Conservation (phyloP, 2,329 filamentous ascomycete genomes). For the Dactylellina sp. region DNA sequence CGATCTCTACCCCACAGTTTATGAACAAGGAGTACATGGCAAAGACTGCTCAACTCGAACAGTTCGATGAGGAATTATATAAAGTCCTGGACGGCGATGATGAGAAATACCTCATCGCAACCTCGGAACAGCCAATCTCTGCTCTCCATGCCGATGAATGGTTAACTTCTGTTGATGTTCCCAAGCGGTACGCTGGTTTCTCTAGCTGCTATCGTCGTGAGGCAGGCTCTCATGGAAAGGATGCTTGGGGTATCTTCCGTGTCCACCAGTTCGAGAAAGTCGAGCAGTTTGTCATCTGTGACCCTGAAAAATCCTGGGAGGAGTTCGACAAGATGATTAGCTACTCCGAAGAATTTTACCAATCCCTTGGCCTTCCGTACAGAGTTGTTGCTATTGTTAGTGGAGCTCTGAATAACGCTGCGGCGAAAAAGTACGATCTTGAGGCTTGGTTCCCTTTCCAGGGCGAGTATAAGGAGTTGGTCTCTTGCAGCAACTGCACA, state of each 20-base stretch:
- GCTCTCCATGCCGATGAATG: constrained; percentile 94
- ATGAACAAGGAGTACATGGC: constrained; percentile 97
- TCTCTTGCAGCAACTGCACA: constrained; percentile 97
- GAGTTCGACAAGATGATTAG: constrained; percentile 93
- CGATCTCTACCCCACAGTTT: constrained; percentile 89
- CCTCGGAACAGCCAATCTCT: constrained; percentile 93
- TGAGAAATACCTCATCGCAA: constrained; percentile 86
- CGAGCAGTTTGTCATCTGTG: constrained; percentile 82
- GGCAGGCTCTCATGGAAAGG: constrained; percentile 88
- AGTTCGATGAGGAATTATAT: constrained; percentile 98
- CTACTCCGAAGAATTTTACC: constrained; percentile 93
- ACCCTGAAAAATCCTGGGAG: constrained; percentile 92
- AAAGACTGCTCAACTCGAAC: constrained; percentile 95
- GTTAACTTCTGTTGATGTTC: constrained; percentile 84
- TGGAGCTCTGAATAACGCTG: constrained; percentile 91
- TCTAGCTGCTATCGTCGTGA: constrained; percentile 96
- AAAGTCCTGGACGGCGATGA: constrained; percentile 91
- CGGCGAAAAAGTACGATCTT: constrained; percentile 92
- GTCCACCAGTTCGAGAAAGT: constrained; percentile 98
- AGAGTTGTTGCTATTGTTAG: constrained; percentile 93
- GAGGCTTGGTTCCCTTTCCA: constrained; percentile 98
- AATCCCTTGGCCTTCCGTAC: constrained; percentile 88
- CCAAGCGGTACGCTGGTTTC: constrained; percentile 90
- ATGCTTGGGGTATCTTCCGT: constrained; percentile 98
- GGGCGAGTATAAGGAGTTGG: constrained; percentile 97